phyloP scores from a whole-genome alignment of 176 grass and related monocot species.

The Miscanthus lutarioriparius region DNA sequence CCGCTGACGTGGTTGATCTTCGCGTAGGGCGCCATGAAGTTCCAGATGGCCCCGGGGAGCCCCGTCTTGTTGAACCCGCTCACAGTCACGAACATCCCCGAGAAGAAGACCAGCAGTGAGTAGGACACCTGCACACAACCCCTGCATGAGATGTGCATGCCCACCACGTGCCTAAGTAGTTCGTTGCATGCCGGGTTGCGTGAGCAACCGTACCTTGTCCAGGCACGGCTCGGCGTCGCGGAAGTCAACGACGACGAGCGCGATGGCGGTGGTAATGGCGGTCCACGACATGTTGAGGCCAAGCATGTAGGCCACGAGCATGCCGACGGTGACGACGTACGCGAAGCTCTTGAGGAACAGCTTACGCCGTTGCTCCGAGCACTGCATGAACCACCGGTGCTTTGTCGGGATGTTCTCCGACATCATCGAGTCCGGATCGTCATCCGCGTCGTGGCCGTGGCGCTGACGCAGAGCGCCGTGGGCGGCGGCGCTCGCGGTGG shows the following conservation, averaged over 20 bases:
- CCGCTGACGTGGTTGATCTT: slow-evolving; percentile 71
- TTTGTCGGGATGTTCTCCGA: slow-evolving; percentile 55
- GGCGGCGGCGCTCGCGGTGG: not conserved
- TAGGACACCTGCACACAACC: slow-evolving; percentile 66
- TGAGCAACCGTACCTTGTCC: slow-evolving; percentile 55
- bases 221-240: slow-evolving; percentile 77
- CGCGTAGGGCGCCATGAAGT: slow-evolving; percentile 81
- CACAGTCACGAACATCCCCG: slow-evolving; percentile 97
- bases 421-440: slow-evolving; percentile 39
- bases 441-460: not conserved
- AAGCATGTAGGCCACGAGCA: slow-evolving; percentile 78
- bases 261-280: slow-evolving; percentile 85
- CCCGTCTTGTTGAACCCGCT: slow-evolving; percentile 95
- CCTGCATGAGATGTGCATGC: not conserved
- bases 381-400: slow-evolving; percentile 55
- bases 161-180: not conserved
- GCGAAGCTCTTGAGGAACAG: slow-evolving; percentile 75
- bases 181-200: not conserved
- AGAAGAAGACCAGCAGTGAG: slow-evolving; percentile 93
- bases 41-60: slow-evolving; percentile 79
- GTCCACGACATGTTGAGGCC: slow-evolving; percentile 98
- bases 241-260: slow-evolving; percentile 90
- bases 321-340: slow-evolving; percentile 74
- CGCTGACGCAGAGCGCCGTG: not conserved
- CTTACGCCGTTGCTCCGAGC: slow-evolving; percentile 52